A percentile compares a stretch with the other conserved stretches of the same genome.
These are phyloP conservation scores for Guyanaporus albipodus DNA, from an alignment of 768 basidiomycete genomes.

Conservation along the genomic window DNA sequence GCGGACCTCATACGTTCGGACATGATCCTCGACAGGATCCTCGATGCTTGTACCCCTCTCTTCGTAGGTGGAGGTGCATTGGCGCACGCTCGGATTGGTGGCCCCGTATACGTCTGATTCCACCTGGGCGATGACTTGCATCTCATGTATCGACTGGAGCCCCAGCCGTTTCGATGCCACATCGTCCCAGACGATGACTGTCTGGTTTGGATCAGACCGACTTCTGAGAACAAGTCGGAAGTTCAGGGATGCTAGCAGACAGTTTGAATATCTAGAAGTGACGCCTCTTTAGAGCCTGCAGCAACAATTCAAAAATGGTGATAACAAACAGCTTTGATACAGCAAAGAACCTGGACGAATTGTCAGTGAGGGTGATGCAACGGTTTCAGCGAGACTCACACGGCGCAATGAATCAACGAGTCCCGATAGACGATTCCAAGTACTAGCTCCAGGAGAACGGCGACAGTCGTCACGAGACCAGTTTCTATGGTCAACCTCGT, in stretches of 20 bases:
- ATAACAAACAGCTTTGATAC: slow-evolving; percentile 14
- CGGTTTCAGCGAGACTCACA: slow-evolving; percentile 9
- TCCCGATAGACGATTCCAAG: slow-evolving; percentile 4
- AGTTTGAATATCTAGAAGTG: slow-evolving; percentile 14
- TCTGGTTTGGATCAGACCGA: neutral
- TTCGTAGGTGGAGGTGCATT: no score
- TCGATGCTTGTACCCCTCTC: no score
- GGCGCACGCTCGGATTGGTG: neutral
- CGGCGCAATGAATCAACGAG: slow-evolving; percentile 6
- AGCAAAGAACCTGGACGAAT: slow-evolving; percentile 5
- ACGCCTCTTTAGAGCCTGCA: neutral
- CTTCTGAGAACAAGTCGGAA: slow-evolving; percentile 6
- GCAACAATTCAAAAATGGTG: neutral
- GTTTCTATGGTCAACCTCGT: slow-evolving; percentile 26
- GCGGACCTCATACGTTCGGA: no score
- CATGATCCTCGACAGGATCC: no score
- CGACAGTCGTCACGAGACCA: slow-evolving; percentile 18
- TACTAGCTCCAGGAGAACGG: slow-evolving; percentile 17
- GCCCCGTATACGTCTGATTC: neutral
- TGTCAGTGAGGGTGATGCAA: neutral
- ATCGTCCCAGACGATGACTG: neutral
- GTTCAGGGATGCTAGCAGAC: slow-evolving; percentile 8
- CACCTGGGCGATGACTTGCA: neutral
- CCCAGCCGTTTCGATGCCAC: neutral
- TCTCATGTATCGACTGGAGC: neutral